phyloP scores from a whole-genome alignment of 495 filamentous ascomycete species.

The Aspergillus avenaceus region DNA sequence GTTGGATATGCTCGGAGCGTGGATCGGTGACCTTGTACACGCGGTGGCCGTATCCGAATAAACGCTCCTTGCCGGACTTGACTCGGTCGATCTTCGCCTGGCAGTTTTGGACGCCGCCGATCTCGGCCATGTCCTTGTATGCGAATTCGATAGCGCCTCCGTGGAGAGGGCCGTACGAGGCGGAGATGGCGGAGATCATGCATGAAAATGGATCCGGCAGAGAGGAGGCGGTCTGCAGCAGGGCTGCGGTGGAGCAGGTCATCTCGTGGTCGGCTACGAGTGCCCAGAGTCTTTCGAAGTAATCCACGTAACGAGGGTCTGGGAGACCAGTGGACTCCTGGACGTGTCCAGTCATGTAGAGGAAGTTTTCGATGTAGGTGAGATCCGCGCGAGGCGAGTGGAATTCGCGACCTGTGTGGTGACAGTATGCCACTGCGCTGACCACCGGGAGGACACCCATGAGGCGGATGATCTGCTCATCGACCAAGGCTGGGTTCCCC shows the following conservation, averaged over 20 bases:
- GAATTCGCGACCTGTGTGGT: slow-evolving; percentile 14
- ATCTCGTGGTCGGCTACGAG: slow-evolving; percentile 50
- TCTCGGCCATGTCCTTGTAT: slow-evolving; percentile 34
- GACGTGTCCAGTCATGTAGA: slow-evolving; percentile 40
- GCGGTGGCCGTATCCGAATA: slow-evolving; percentile 54
- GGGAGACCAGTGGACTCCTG: slow-evolving; percentile 16
- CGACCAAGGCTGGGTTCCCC: too few relatives aligned
- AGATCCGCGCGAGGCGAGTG: slow-evolving; percentile 29
- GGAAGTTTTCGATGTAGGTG: slow-evolving; percentile 39
- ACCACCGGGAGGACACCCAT: background rate
- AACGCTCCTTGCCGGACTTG: slow-evolving; percentile 41
- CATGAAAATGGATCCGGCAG: slow-evolving; percentile 42
- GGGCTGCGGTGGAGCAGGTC: slow-evolving; percentile 49
- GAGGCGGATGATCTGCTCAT: too few relatives aligned
- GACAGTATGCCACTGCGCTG: background rate
- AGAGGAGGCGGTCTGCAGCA: slow-evolving; percentile 45
- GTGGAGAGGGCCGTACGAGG: slow-evolving; percentile 48
- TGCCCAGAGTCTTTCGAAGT: slow-evolving; percentile 11
- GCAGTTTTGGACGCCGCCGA: slow-evolving; percentile 40
- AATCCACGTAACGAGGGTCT: slow-evolving; percentile 3
- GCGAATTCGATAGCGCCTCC: slow-evolving; percentile 50
- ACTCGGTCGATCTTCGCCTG: slow-evolving; percentile 25
- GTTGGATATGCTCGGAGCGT: background rate
- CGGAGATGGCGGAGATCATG: slow-evolving; percentile 30
- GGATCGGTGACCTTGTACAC: slow-evolving; percentile 35